phyloP scores from a whole-genome alignment of 1,284 basidiomycete species.

The Cryptococcus jaspeensis region DNA sequence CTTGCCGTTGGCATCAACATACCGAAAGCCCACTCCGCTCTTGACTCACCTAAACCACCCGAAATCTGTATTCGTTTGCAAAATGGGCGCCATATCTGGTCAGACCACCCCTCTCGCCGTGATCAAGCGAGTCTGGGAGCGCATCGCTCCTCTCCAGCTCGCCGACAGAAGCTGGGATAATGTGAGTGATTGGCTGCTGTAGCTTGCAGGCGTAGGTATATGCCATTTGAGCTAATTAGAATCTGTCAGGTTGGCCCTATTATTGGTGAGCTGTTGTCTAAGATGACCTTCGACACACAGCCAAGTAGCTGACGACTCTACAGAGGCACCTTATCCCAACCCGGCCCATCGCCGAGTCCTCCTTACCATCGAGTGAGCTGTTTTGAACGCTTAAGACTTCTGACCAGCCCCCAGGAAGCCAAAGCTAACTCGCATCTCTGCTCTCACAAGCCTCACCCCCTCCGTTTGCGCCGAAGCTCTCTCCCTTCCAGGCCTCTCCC shows the following conservation, averaged over 20 bases:
- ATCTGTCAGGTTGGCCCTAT: slow-evolving; percentile 70
- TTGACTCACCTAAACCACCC: background rate
- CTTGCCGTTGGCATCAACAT: too few species aligned
- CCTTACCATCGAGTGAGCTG: slow-evolving; percentile 77
- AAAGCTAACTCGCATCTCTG: background rate
- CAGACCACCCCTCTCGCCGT: slow-evolving; percentile 34
- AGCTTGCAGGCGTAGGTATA: too few species aligned
- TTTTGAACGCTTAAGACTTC: too few species aligned
- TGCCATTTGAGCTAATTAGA: background rate
- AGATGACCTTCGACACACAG: background rate
- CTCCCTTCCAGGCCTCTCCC: slow-evolving; percentile 59
- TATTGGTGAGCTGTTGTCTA: slow-evolving; percentile 58
- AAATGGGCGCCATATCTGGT: slow-evolving; percentile 7
- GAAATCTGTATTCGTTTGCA: background rate
- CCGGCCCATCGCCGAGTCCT: slow-evolving; percentile 64
- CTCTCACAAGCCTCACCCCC: slow-evolving; percentile 71
- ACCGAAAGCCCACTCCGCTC: too few species aligned
- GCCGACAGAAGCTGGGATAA: slow-evolving; percentile 86
- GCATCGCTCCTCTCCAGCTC: slow-evolving; percentile 77
- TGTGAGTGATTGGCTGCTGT: slow-evolving; percentile 55
- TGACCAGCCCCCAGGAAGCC: background rate
- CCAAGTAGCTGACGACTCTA: background rate
- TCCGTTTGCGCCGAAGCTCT: slow-evolving; percentile 75
- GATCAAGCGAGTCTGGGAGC: slow-evolving; percentile 52
- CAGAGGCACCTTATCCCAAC: slow-evolving; percentile 70